Evolutionary conservation across 345 rosid species (phyloP).

Genomic region (Hibiscus syriacus): DNA sequence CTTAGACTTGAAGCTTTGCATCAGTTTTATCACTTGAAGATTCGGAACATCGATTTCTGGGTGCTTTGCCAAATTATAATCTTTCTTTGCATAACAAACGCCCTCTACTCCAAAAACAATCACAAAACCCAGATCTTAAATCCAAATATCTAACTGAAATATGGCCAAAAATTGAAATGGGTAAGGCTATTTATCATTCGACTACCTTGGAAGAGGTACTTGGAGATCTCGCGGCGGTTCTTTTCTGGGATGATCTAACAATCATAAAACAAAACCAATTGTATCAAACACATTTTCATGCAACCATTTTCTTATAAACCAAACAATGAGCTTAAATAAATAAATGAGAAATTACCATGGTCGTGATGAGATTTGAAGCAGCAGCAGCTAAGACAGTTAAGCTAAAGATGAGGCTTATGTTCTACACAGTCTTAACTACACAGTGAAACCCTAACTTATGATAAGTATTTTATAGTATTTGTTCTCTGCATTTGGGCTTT

Average conservation of each 20-base stretch:
- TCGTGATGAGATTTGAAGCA: constrained; percentile 7
- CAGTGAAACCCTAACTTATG: background rate
- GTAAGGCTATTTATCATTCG: background rate
- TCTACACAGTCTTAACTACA: background rate
- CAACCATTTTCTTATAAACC: background rate
- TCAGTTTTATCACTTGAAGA: constrained; percentile 81
- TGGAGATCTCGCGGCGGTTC: constrained; percentile 84
- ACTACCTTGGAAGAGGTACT: constrained; percentile 91
- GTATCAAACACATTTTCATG: background rate
- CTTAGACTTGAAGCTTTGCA: constrained; percentile 94
- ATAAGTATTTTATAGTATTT: background rate
- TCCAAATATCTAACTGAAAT: background rate
- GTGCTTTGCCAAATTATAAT: constrained; percentile 73
- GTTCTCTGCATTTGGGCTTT: background rate
- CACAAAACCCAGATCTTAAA: background rate
- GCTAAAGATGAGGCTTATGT: background rate
- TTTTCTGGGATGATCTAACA: constrained; percentile 74
- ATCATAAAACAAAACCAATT: background rate
- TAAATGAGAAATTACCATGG: constrained; percentile 21
- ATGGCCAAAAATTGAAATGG: background rate
- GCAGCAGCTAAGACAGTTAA: background rate
- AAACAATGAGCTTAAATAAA: background rate
- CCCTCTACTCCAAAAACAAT: constrained; percentile 47
- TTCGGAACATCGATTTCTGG: constrained; percentile 79
- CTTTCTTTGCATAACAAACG: constrained; percentile 83